Evolutionary conservation across 331 rosid genomes (phyloP), one percentile per base, ranked within the genome.

Genomic region (Acacia pycnantha): DNA sequence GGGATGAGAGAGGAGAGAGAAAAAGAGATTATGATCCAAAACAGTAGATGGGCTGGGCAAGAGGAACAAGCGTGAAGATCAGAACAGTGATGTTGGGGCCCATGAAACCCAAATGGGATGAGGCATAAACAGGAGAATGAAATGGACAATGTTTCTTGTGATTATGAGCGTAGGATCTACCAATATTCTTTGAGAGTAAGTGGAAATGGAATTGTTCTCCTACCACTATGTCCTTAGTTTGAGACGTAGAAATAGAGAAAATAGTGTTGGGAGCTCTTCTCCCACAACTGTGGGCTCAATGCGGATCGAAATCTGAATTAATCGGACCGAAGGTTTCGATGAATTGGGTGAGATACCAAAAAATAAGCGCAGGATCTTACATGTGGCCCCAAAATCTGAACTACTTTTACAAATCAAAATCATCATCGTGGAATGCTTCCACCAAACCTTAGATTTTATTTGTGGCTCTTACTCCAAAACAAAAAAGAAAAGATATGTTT

Each of bases 31-130:
- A 37, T 65, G 26, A 24, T 74, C 71, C 40, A 56, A 68, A 56
- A 43, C 3, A 29, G 53, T 40, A 40, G 51, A 24, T 53, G 46
- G 80, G 79, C 74, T 83, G 84, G 87, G 89, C 89, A 79, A 81
- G 44, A 81, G 43, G n/a, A 40, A 22, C 41, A 26, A 41, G 53
- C 26, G 1, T 50, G 70, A 27, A 61, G 74, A 66, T 66, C 56
- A 46, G 62, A n/a, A 80, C 31, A 48, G 37, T 80, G 10, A 11
- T 2, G 40, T 70, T 58, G 77, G 89, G 84, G 80, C 22, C 86
- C 86, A 78, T 87, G 24, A 82, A 70, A 79, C 86, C 82, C 84
- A 78, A 84, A 43, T 61, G 53, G 46, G 44, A 54, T 53, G 80
- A 50, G 79, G 53, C 76, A 84, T 33, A 61, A 3, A 22, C 76